Base-by-base conservation (phyloP, 192 early-diverging fungal genomes). In the Allomyces macrogynus region DNA sequence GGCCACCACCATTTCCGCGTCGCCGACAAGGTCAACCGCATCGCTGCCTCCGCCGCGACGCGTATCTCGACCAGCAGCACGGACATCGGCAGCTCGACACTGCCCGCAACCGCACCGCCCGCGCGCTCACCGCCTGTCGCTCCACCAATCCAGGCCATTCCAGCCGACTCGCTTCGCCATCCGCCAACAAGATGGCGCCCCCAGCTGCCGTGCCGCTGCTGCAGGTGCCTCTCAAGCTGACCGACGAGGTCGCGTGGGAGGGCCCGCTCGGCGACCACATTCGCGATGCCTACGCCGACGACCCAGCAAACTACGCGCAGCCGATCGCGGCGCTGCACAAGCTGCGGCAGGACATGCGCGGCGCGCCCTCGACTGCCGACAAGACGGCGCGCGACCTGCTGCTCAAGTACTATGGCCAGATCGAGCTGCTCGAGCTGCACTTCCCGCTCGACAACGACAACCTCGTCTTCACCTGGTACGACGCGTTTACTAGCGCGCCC, bases 361-460 rank as follows among this genome's bases (percentile, higher is more conserved):
- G 93, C 54, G 92, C 49, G 49, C 16, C 16, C 49, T 57, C 49
- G 49, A n/a, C 91, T 26, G 88, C 87, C 62, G 93, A 97, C 72
- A 67, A 85, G 63, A 95, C 89, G 12, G 95, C 93, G 23, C 74
- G 92, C 24, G 93, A 99, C 73, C 80, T 99, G 44, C 78, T 95
- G 23, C 97, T 93, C 74, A 87, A 92, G 49, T 99, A 99, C 74
- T 95, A 92, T 78, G 90, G 89, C 42, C 95, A 99, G 63, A 74
- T 99, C 42, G 95, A 99, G 70, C 77, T 94, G 16, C 77, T 97
- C 43, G 93, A 94, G 69, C 78, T 92, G 64, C 83, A 93, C 32
- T 95, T 99, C 72, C 90, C 88, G 42, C 81, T 98, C 16, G 92
- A 94, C 70, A 91, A 96, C 67, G 88, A 89, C 54, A 80, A 86